phyloP scores from a whole-genome alignment of 2,329 filamentous ascomycete species.

The Penicillium concentricum region DNA sequence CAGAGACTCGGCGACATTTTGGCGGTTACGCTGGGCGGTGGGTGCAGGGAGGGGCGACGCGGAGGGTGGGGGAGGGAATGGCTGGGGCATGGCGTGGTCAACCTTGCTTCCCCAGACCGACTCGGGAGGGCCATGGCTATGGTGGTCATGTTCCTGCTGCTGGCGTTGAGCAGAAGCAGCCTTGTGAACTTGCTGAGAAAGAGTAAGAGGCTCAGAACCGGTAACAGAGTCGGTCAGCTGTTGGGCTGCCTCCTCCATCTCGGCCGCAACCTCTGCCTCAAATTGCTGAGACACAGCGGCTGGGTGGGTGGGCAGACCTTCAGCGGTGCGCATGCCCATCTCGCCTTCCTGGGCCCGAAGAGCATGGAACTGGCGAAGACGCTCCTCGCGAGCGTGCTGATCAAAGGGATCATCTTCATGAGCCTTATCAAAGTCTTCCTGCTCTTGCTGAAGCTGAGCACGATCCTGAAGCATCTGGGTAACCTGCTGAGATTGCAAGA shows the following conservation, averaged over 20 bases:
- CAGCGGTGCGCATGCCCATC: conserved; percentile 36
- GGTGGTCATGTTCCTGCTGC: conserved; percentile 38
- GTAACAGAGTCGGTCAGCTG: conserved; percentile 19
- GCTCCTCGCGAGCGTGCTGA: conserved; percentile 58
- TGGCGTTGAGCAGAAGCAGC: conserved; percentile 51
- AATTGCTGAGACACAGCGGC: conserved; percentile 30
- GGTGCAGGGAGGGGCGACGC: conserved; percentile 83
- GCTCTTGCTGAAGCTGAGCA: conserved; percentile 60
- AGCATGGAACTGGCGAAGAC: conserved; percentile 80
- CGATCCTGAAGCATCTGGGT: conserved; percentile 61
- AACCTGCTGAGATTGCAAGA: conserved; percentile 56
- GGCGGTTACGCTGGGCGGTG: conserved; percentile 78
- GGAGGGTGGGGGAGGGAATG: conserved; percentile 69
- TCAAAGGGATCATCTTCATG: conserved; percentile 49
- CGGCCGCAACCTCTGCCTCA: conserved; percentile 24
- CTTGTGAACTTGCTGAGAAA: conserved; percentile 83
- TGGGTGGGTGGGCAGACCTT: conserved; percentile 44
- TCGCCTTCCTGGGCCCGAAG: conserved; percentile 70
- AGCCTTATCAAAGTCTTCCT: conserved; percentile 53
- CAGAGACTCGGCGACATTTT: conserved; percentile 76
- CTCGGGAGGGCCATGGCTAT: conserved; percentile 44
- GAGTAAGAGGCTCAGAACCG: conserved; percentile 58
- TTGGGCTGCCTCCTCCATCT: conserved; percentile 24
- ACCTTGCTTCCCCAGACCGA: conserved; percentile 58
- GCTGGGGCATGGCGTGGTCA: conserved; percentile 64